Base-by-base conservation (phyloP, 495 filamentous ascomycete genomes). In the Cercophora newfieldiana region DNA sequence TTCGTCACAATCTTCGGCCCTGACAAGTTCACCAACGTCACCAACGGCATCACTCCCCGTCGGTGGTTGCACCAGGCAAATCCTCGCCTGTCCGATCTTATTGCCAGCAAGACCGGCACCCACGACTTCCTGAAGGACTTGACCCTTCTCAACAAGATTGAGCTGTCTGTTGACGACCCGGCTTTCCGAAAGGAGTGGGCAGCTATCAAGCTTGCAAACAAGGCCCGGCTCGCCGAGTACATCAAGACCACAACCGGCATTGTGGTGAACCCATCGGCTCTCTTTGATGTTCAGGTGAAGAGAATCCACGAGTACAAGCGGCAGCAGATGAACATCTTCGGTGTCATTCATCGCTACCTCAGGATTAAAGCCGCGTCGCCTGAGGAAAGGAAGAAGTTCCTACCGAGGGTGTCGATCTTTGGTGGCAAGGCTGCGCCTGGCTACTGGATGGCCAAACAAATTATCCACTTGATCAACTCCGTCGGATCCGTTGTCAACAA, bases 391-490 rank as follows among this genome's bases (percentile, higher is more conserved):
- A 94, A 96, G 84, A 95, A 97, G 76, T 83, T 92, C 64, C 86
- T 89, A 16, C 93, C 94, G n/a, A 88, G 94, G 50, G 95, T 97
- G 18, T 96, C 92, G 30, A 96, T 99, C 79, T 97, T 99, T 74
- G 95, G 96, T 68, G 95, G 95, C 64, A 99, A 99, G 79, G 95
- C 95, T 21, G 95, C 95, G 0, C 95, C 95, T 2, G 95, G 95
- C 2, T 99, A 99, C 81, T 99, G 96, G 96, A 99, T 99, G 95
- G 95, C 95, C 21, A 99, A 99, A 86, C 94, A 94, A 7, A 91
- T 99, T 67, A 99, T 99, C 66, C 93, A 97, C 75, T 86, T 99
- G 57, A 90, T 99, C 81, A 97, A 96, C 82, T 89, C 86, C 66
- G 96, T 98, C 48, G 93, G 92, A 5, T 78, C 85, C n/a, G 90